A percentile compares a stretch with the other conserved stretches of the same genome.
phyloP scores from a whole-genome alignment of 148 eudicot genomes.

The Nepenthes mirabilis region DNA sequence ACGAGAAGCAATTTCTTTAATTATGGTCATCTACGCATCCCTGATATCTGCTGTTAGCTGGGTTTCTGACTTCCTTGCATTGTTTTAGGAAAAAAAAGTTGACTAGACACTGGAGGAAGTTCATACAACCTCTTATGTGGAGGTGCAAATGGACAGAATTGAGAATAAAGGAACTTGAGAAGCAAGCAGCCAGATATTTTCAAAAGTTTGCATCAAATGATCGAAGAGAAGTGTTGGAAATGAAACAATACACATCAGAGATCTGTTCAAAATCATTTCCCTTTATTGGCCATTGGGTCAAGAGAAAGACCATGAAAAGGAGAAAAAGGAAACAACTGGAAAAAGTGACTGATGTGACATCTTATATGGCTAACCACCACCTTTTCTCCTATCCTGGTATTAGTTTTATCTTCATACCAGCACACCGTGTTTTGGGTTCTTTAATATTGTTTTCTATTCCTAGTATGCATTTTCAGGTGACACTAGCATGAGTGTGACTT shows the following conservation, averaged over 20 bases:
- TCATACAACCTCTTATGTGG: conserved; percentile 90
- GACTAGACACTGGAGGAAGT: conserved; percentile 81
- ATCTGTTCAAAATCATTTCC: conserved; percentile 48
- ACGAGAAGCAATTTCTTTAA: no score
- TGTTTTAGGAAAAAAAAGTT: conserved; percentile 59
- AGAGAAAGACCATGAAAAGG: conserved; percentile 56
- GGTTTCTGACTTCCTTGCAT: neutral
- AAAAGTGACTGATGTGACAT: conserved; percentile 42
- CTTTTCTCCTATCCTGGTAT: conserved; percentile 78
- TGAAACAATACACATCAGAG: conserved; percentile 34
- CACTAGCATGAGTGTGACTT: conserved; percentile 7
- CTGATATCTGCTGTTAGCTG: no score
- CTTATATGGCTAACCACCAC: conserved; percentile 57
- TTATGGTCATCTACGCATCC: no score
- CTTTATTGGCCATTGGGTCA: conserved; percentile 21
- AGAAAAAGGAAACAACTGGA: conserved; percentile 70
- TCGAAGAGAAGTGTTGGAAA: conserved; percentile 30
- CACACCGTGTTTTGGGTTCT: neutral
- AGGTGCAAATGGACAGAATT: conserved; percentile 96
- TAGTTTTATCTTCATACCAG: neutral
- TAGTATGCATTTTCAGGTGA: neutral
- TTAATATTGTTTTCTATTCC: conserved; percentile 1
- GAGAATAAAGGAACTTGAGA: conserved; percentile 64
- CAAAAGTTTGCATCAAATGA: conserved; percentile 37
- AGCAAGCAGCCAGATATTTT: conserved; percentile 53